A percentile compares a stretch with the other conserved stretches of the same genome.
These are phyloP conservation scores for Chloranthus sessilifolius DNA, from an alignment of 164 flowering plant species.

Conservation along the genomic window DNA sequence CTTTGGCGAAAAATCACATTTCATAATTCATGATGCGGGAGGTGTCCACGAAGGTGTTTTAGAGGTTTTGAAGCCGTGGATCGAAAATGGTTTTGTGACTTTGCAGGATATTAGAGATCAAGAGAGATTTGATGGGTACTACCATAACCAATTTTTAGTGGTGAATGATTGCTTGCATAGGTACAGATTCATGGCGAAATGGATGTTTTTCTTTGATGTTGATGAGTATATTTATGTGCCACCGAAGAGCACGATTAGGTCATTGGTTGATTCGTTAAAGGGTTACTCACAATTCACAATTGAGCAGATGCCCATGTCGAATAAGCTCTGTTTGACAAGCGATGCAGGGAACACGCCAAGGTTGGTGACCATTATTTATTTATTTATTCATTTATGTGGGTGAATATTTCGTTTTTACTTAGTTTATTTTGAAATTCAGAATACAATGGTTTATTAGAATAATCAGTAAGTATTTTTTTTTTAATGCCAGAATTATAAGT, in stretches of 20 bases:
- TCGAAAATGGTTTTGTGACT: conserved; percentile 82
- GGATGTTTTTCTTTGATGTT: conserved; percentile 98
- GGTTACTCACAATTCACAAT: conserved; percentile 71
- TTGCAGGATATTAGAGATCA: conserved; percentile 79
- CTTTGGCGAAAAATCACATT: conserved; percentile 69
- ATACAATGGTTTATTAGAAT: no score
- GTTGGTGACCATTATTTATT: no score
- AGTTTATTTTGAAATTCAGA: no score
- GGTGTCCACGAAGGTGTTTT: conserved; percentile 76
- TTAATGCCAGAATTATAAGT: no score
- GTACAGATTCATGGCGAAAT: conserved; percentile 60
- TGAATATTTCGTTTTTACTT: no score
- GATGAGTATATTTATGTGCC: conserved; percentile 84
- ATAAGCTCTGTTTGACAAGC: conserved; percentile 51
- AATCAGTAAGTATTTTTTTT: no score
- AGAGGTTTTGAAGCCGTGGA: conserved; percentile 90
- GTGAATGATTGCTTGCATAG: conserved; percentile 92
- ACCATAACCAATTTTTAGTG: conserved; percentile 90
- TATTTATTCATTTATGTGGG: no score
- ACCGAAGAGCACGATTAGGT: conserved; percentile 40
- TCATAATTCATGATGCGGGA: conserved; percentile 89
- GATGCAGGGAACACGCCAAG: conserved; percentile 44
- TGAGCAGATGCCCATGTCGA: conserved; percentile 86
- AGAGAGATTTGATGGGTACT: conserved; percentile 89
- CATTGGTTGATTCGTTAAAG: conserved; percentile 48